A percentile compares a stretch with the other conserved stretches of the same genome.
phyloP scores from a whole-genome alignment of 331 rosid species.

The Rhamnella rubrinervis region DNA sequence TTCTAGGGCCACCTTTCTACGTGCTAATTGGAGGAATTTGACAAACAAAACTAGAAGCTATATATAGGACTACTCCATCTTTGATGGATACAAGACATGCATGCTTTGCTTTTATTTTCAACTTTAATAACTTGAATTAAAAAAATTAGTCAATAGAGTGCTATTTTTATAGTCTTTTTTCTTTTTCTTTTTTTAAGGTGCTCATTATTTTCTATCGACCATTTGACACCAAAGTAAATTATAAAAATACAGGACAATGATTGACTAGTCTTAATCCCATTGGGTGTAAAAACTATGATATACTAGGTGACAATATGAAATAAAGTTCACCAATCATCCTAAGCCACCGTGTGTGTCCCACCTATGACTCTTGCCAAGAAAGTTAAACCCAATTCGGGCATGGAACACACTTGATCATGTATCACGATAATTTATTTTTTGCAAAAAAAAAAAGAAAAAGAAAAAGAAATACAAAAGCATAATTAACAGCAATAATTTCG shows the following conservation, averaged over 20 bases:
- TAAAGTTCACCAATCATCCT: background rate
- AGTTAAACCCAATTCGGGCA: background rate
- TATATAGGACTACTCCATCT: background rate
- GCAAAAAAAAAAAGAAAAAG: too few relatives aligned
- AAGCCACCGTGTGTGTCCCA: conserved; percentile 10
- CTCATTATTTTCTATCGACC: conserved; percentile 4
- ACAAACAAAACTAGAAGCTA: background rate
- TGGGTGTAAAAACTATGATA: background rate
- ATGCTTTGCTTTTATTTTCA: background rate
- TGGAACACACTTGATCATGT: background rate
- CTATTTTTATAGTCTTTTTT: background rate
- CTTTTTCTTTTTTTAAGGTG: background rate
- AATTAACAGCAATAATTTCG: background rate
- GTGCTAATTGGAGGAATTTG: background rate
- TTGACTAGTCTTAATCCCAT: conserved; percentile 1
- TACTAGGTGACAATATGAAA: background rate
- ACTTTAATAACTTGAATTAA: too few relatives aligned
- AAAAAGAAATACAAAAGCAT: too few relatives aligned
- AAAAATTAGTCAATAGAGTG: background rate
- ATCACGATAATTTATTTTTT: background rate
- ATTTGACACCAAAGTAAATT: conserved; percentile 2
- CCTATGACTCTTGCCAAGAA: background rate
- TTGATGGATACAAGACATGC: background rate
- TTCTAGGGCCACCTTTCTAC: conserved; percentile 7
- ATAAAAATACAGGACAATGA: background rate